Percentiles rank a stretch among this genome's conserved stretches.
Evolutionary conservation across 1,284 basidiomycete genomes (phyloP).

Genomic region (Trichosporon sp.): DNA sequence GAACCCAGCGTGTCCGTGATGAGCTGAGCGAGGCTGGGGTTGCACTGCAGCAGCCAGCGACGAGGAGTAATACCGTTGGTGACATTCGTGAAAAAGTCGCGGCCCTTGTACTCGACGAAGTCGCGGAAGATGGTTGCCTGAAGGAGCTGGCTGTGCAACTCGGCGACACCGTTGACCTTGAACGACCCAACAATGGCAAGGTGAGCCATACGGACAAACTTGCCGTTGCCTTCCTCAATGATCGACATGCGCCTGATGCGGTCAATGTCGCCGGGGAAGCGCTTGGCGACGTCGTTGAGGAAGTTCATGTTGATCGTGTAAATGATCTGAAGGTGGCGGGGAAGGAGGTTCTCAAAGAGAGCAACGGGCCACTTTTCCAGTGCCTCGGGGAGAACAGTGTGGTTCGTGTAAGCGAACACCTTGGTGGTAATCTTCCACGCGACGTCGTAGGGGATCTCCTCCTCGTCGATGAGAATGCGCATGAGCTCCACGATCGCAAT

Average conservation of each 20-base stretch:
- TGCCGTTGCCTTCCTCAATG: conserved; percentile 83
- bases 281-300: conserved; percentile 73
- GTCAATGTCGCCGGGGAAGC: conserved; percentile 82
- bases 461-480: conserved; percentile 79
- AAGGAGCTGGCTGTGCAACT: conserved; percentile 64
- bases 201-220: conserved; percentile 82
- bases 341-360: conserved; percentile 76
- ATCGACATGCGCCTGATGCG: conserved; percentile 80
- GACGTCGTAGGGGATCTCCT: conserved; percentile 75
- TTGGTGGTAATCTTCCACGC: conserved; percentile 86
- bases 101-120: conserved; percentile 62
- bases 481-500: conserved; percentile 91
- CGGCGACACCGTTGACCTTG: conserved; percentile 92
- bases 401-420: conserved; percentile 92
- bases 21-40: conserved; percentile 77
- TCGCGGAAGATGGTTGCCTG: conserved; percentile 80
- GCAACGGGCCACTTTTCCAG: conserved; percentile 82
- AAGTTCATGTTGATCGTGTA: conserved; percentile 69
- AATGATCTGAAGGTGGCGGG: conserved; percentile 73
- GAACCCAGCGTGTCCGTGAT: conserved; percentile 78
- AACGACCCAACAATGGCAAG: conserved; percentile 64
- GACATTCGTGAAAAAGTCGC: conserved; percentile 57
- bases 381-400: conserved; percentile 61
- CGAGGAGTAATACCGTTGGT: conserved; percentile 64
- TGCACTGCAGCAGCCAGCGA: conserved; percentile 87